phyloP scores from a whole-genome alignment of 169 alveolate genomes.

The Plasmodium cynomolgi region DNA sequence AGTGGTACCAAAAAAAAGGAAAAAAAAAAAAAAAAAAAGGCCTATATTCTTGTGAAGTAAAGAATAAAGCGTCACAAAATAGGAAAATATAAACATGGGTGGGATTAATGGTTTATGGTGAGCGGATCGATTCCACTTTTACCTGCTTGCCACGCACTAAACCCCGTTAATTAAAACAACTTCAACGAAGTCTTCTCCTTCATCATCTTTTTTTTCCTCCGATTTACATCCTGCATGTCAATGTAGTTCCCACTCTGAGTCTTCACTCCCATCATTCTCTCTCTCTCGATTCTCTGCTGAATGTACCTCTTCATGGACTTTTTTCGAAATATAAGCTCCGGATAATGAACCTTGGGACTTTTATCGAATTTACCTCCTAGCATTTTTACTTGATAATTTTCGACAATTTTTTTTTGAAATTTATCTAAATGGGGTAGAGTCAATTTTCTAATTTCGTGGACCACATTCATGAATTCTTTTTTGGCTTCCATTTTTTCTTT shows the following conservation, averaged over 20 bases:
- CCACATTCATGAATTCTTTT: constrained; percentile 42
- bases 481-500: constrained; percentile 31
- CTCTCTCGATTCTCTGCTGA: constrained; percentile 77
- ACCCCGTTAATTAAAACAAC: neutral
- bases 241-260: constrained; percentile 26
- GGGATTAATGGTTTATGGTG: neutral
- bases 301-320: constrained; percentile 79
- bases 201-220: constrained; percentile 22
- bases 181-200: neutral
- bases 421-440: constrained; percentile 40
- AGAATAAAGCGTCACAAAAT: neutral
- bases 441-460: constrained; percentile 50
- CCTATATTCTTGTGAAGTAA: neutral
- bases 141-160: neutral
- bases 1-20: neutral
- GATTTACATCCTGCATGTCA: constrained; percentile 44
- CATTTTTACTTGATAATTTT: constrained; percentile 50
- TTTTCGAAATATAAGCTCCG: constrained; percentile 79
- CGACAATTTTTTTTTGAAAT: constrained; percentile 64
- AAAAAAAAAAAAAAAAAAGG: too few species aligned
- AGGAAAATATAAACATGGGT: neutral
- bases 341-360: constrained; percentile 80
- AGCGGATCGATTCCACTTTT: neutral
- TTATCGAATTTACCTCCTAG: constrained; percentile 66
- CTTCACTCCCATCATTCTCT: constrained; percentile 34